Evolutionary conservation across 768 basidiomycete species (phyloP), one percentile per base, ranked within the genome.

Genomic region (Royoungia palumana): DNA sequence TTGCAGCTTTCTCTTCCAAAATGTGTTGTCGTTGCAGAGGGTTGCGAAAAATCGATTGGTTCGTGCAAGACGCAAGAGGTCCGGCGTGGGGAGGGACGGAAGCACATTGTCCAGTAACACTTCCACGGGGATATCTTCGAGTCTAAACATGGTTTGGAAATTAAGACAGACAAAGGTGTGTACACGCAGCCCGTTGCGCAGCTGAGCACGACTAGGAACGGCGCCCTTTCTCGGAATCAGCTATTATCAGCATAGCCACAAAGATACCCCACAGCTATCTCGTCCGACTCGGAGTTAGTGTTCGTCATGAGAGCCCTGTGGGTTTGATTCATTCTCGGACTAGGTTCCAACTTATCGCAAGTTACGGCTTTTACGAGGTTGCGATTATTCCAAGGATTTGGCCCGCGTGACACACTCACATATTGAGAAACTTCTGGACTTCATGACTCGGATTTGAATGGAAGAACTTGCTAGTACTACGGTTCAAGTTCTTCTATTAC

Each of bases 51-150:
- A 76, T 55, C 76, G 83, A 68, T 76, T 84, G 1, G 86, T 85
- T n/a, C 66, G 68, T 5, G 75, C 75, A 8, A 95, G 73, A 36
- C 69, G 68, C 4, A 83, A 66, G 19, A 94, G 68, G 62, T 85
- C 83, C 12, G 61, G 55, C 24, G 81, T 63, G 10, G 76, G 66
- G 24, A 91, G 68, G 9, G 66, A 58, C 19, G 84, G 82, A 6
- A 89, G 69, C 5, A 94, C 51, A 54, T 86, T 78, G 64, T 94
- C 90, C 20, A 89, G 67, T 25, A 92, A 64, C n/a, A 92, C 71
- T 64, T 94, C 91, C 21, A 85, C 63, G 3, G 92, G 91, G 14
- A 93, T 58, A 46, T 82, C 75, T 19, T 72, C 55, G 22, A 87
- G 56, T 25, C 51, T 44, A 13, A 64, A 51, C 75, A 79, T 79